Percentiles rank a stretch among this genome's conserved stretches.
Conservation (phyloP, 2,329 filamentous ascomycete species). For the Mollisia scopiformis region DNA sequence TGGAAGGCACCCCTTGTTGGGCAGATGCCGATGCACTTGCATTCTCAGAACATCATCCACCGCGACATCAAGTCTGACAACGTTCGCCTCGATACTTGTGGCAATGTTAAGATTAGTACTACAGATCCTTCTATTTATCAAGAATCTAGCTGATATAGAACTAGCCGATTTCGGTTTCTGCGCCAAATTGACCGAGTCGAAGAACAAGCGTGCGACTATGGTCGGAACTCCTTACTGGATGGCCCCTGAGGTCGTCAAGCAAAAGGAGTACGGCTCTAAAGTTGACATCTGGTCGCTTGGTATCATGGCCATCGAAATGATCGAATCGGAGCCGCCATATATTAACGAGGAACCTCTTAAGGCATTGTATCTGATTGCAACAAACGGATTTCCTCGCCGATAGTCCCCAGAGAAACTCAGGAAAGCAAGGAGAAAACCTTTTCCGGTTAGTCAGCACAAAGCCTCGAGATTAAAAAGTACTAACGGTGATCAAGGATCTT, state of each 20-base stretch:
- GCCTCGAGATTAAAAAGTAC: no score
- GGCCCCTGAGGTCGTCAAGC: slow-evolving; percentile 98
- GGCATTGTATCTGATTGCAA: slow-evolving; percentile 95
- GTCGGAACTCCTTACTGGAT: slow-evolving; percentile 99
- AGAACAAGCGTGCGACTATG: slow-evolving; percentile 98
- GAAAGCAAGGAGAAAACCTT: no score
- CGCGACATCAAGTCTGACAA: slow-evolving; percentile 99
- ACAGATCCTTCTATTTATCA: not conserved
- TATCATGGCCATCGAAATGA: slow-evolving; percentile 99
- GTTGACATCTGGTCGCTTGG: slow-evolving; percentile 99
- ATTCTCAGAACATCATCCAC: slow-evolving; percentile 96
- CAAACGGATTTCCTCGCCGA: slow-evolving; percentile 92
- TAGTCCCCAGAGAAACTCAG: slow-evolving; percentile 99
- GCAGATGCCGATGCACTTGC: slow-evolving; percentile 90
- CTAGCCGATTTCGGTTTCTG: slow-evolving; percentile 98
- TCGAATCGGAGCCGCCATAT: slow-evolving; percentile 96
- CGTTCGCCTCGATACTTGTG: slow-evolving; percentile 88
- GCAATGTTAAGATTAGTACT: slow-evolving; percentile 94
- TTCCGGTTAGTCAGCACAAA: no score
- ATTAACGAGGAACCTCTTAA: slow-evolving; percentile 97
- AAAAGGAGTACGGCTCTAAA: slow-evolving; percentile 98
- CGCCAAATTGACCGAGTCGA: slow-evolving; percentile 95
- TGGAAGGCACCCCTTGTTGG: slow-evolving; percentile 76
- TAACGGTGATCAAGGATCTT: no score
- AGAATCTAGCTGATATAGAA: slow-evolving; percentile 38